These are phyloP conservation scores for Fusarium liriodendri DNA, from an alignment of 2,329 filamentous ascomycete genomes.

Conservation along the genomic window DNA sequence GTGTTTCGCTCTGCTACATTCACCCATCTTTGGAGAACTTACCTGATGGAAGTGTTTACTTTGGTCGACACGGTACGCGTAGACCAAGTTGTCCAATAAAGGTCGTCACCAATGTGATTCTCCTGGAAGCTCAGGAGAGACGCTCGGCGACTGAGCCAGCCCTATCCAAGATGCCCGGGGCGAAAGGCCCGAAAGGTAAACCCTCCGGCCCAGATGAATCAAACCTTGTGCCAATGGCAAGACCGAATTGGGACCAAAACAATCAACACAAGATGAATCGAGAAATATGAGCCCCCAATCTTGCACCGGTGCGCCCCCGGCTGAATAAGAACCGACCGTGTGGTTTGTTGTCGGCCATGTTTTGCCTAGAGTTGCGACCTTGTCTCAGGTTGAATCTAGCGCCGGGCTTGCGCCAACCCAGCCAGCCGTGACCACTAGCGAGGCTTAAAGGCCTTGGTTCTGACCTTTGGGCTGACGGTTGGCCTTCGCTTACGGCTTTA, in stretches of 20 bases:
- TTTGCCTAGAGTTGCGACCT: constrained; percentile 1
- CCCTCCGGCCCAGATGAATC: background rate
- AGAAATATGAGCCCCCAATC: background rate
- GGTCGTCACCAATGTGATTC: background rate
- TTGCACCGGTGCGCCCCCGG: background rate
- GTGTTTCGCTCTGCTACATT: background rate
- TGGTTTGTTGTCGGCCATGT: background rate
- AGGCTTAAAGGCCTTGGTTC: constrained; percentile 5
- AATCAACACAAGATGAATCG: background rate
- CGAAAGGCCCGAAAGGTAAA: background rate
- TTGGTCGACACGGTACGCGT: background rate
- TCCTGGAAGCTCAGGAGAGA: background rate
- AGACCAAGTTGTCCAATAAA: background rate
- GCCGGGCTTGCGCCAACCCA: constrained; percentile 21
- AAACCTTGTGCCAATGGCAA: background rate
- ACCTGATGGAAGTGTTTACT: background rate
- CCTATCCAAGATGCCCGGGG: background rate
- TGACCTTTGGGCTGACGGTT: background rate
- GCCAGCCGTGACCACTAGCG: constrained; percentile 14
- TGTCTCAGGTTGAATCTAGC: constrained; percentile 36
- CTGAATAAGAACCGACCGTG: background rate
- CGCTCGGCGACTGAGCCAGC: background rate
- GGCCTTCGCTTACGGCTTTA: constrained; percentile 7
- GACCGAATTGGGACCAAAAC: background rate
- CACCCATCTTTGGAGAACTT: background rate